Evolutionary conservation across 345 rosid genomes (phyloP).

Genomic region (Laguncularia racemosa): DNA sequence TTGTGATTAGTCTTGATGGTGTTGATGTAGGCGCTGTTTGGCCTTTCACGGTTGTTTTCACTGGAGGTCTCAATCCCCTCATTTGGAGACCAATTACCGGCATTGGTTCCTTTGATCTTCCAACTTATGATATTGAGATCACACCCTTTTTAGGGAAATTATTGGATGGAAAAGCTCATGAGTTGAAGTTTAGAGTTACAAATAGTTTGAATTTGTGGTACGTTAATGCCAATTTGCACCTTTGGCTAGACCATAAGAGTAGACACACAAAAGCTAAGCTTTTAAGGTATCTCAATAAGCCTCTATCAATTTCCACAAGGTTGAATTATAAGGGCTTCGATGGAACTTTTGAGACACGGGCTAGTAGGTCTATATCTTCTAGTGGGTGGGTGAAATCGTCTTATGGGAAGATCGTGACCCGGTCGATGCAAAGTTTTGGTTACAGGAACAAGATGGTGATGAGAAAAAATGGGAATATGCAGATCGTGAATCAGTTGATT

Average conservation of each 20-base stretch:
- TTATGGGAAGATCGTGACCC: constrained; percentile 49
- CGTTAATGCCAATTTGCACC: constrained; percentile 81
- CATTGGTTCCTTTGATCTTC: constrained; percentile 77
- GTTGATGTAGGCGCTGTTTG: constrained; percentile 51
- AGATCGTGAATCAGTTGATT: constrained; percentile 57
- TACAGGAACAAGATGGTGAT: constrained; percentile 52
- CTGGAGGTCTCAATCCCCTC: constrained; percentile 72
- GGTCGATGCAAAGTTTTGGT: constrained; percentile 34
- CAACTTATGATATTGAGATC: constrained; percentile 74
- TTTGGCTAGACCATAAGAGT: constrained; percentile 57
- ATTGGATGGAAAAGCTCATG: constrained; percentile 60
- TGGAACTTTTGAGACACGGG: constrained; percentile 52
- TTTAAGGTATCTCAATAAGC: constrained; percentile 24
- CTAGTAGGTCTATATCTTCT: constrained; percentile 43
- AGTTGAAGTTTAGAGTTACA: constrained; percentile 52
- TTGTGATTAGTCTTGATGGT: constrained; percentile 14
- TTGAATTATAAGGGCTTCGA: constrained; percentile 42
- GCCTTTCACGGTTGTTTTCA: constrained; percentile 84
- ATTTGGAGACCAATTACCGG: constrained; percentile 80
- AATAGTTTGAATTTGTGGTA: constrained; percentile 83
- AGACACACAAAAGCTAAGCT: constrained; percentile 47
- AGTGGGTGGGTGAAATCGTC: constrained; percentile 64
- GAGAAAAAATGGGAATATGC: constrained; percentile 41
- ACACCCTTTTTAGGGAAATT: constrained; percentile 61
- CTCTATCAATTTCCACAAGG: constrained; percentile 24